A percentile compares a stretch with the other conserved stretches of the same genome.
Conservation (phyloP, 1,139 yeast genomes). For the Candida tropicalis region DNA sequence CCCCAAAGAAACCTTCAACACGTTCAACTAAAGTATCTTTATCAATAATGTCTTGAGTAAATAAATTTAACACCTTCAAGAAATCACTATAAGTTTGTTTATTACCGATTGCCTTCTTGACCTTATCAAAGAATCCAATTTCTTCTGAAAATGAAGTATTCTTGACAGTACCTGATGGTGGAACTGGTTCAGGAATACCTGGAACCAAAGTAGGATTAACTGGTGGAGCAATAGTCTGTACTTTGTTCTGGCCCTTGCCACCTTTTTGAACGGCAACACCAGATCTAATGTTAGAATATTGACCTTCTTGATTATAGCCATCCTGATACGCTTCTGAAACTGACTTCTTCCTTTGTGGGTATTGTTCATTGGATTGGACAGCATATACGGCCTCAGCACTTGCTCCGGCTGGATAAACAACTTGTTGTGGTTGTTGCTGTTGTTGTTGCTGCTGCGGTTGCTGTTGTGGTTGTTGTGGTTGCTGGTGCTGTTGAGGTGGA, state of each 20-base stretch:
- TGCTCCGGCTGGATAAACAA: slow-evolving; percentile 19
- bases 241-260: slow-evolving; percentile 12
- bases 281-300: slow-evolving; percentile 55
- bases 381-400: slow-evolving; percentile 18
- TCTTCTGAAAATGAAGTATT: slow-evolving; percentile 76
- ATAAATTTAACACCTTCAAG: slow-evolving; percentile 80
- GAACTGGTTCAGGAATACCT: slow-evolving; percentile 83
- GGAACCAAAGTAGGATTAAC: slow-evolving; percentile 74
- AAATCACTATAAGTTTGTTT: slow-evolving; percentile 92
- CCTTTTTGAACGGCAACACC: slow-evolving; percentile 19
- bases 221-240: slow-evolving; percentile 24
- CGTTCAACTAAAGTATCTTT: slow-evolving; percentile 79
- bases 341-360: slow-evolving; percentile 30
- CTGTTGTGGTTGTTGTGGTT: neutral
- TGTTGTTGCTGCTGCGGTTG: slow-evolving; percentile 10
- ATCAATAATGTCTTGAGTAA: slow-evolving; percentile 88
- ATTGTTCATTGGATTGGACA: slow-evolving; percentile 17
- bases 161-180: slow-evolving; percentile 56
- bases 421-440: slow-evolving; percentile 17
- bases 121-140: slow-evolving; percentile 87
- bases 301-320: slow-evolving; percentile 50
- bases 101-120: slow-evolving; percentile 85
- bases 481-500: slow-evolving; percentile 2
- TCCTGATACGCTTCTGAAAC: slow-evolving; percentile 37
- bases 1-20: slow-evolving; percentile 83